Conservation (phyloP, 2,329 filamentous ascomycete genomes). For the Fusarium sp. region DNA sequence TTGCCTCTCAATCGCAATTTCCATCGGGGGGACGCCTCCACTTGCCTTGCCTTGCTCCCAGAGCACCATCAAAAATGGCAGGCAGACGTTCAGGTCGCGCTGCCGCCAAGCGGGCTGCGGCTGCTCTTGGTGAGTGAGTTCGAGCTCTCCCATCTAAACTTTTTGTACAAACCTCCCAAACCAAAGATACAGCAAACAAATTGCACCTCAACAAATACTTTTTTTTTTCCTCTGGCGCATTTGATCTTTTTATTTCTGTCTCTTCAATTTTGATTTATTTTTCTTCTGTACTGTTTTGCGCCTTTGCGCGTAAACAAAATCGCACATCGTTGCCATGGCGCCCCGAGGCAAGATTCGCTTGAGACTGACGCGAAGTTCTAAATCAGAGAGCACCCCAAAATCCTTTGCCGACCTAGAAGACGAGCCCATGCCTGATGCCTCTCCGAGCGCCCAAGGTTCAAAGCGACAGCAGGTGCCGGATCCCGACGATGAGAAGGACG, state of each 20-base stretch:
- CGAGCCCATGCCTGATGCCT: slow-evolving; percentile 48
- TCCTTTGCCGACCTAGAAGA: slow-evolving; percentile 56
- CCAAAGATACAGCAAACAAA: slow-evolving; percentile 1
- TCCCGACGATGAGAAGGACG: slow-evolving; percentile 52
- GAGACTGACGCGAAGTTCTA: slow-evolving; percentile 49
- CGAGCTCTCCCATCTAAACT: slow-evolving; percentile 19
- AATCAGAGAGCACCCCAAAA: slow-evolving; percentile 56
- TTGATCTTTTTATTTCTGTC: slow-evolving; percentile 2
- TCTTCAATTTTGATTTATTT: not conserved
- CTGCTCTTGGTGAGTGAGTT: slow-evolving; percentile 61
- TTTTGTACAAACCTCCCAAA: slow-evolving; percentile 16
- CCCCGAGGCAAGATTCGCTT: slow-evolving; percentile 47
- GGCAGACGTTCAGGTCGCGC: slow-evolving; percentile 64
- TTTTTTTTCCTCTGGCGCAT: not conserved
- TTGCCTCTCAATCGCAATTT: slow-evolving; percentile 22
- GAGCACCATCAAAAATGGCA: slow-evolving; percentile 44
- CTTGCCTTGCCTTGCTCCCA: slow-evolving; percentile 14
- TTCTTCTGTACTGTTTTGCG: slow-evolving; percentile 6
- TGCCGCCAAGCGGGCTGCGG: slow-evolving; percentile 64
- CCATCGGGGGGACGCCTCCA: slow-evolving; percentile 31
- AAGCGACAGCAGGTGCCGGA: slow-evolving; percentile 57
- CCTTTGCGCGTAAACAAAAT: slow-evolving; percentile 14
- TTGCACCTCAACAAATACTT: not conserved
- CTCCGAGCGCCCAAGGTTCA: slow-evolving; percentile 46
- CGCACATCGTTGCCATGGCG: slow-evolving; percentile 39